Base-by-base conservation (phyloP, 768 basidiomycete species). In the Solioccasus polychromus region DNA sequence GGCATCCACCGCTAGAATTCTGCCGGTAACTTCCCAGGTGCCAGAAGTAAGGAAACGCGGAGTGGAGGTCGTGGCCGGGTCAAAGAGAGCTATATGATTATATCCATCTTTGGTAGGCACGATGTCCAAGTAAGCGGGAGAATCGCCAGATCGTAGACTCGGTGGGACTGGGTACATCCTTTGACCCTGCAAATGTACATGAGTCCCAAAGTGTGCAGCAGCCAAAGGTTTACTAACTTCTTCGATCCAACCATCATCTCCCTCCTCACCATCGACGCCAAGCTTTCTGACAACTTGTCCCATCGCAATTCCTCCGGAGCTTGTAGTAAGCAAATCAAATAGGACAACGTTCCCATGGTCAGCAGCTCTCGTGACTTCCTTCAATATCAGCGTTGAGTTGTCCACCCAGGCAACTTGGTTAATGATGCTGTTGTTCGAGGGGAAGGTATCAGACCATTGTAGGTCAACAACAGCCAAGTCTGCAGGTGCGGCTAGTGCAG, bases 231-330 rank as follows among this genome's bases (percentile, higher is more conserved):
- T 24, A 72, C 85, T 49, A 52, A 91, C 92, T 49, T 79, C 70
- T 40, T 97, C 90, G 50, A 97, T 92, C 96, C 96, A 99, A 1
- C 96, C 96, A 29, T 82, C 81, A 59, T 96, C 95, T 0, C 83
- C 86, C 59, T 95, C 77, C 57, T 93, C 94, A 6, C 91, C 95
- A 28, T 83, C 61, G 60, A 80, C 77, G 4, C 93, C 95, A 9
- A 95, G 72, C 49, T 73, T 83, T 46, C 95, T 72, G 8, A 92
- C 87, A 12, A 91, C 80, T 36, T 54, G 60, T 7, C 83, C 82
- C 25, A 55, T 58, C 10, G 67, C 65, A 35, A 67, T 67, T 10
- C 42, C 60, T 7, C 55, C 57, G 1, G 50, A 57, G 31, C 51
- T 56, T 31, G 54, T 47, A 18, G 54, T 57, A 43, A 59, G 58